phyloP scores from a whole-genome alignment of 2,329 filamentous ascomycete genomes.

The Aquanectria penicillioides region DNA sequence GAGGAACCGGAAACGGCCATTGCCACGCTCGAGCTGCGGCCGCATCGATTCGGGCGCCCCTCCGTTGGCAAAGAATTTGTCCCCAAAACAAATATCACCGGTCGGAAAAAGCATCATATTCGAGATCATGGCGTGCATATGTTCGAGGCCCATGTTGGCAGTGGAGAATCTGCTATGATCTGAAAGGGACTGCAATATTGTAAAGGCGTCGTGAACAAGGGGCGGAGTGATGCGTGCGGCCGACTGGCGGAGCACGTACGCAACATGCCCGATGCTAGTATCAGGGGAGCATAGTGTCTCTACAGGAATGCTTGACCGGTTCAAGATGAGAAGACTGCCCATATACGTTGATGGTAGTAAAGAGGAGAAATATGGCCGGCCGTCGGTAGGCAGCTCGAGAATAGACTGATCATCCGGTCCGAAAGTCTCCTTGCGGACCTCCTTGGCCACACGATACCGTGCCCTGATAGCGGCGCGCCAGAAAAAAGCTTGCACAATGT shows the following conservation, averaged over 20 bases:
- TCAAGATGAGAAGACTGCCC: constrained; percentile 38
- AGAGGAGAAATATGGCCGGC: constrained; percentile 43
- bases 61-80: constrained; percentile 37
- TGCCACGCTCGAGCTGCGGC: constrained; percentile 40
- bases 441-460: constrained; percentile 45
- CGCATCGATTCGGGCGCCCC: constrained; percentile 42
- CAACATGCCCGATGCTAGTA: constrained; percentile 40
- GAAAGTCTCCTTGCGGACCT: constrained; percentile 28
- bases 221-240: constrained; percentile 38
- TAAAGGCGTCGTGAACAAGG: constrained; percentile 43
- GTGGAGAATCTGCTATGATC: constrained; percentile 39
- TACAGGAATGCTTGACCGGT: constrained; percentile 37
- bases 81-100: constrained; percentile 43
- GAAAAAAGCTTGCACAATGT: constrained; percentile 52
- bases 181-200: constrained; percentile 37
- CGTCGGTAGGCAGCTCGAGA: constrained; percentile 48
- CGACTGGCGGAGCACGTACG: constrained; percentile 37
- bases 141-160: constrained; percentile 41
- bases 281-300: constrained; percentile 40
- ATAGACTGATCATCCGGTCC: constrained; percentile 41
- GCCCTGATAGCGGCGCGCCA: constrained; percentile 50
- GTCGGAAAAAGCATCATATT: constrained; percentile 44
- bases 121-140: constrained; percentile 43
- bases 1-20: constrained; percentile 38
- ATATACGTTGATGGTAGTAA: constrained; percentile 43